Conservation (phyloP, 352 stramenopile species). For the Phytophthora tentaculata region DNA sequence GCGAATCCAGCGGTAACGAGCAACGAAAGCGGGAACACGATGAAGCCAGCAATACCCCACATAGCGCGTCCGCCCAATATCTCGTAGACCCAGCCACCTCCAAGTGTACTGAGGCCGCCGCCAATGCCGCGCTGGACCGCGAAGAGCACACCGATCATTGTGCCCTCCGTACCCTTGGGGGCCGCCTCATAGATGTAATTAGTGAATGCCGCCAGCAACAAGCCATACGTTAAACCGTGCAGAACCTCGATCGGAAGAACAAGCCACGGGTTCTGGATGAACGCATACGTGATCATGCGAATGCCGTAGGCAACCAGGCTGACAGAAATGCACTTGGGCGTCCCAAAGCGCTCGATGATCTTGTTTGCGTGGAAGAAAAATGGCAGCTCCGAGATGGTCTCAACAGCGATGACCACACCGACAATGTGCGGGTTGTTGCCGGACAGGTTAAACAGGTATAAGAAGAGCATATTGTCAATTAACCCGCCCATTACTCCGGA, state of each 20-base stretch:
- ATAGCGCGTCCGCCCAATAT: slow-evolving; percentile 39
- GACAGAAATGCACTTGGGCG: slow-evolving; percentile 39
- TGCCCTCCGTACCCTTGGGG: slow-evolving; percentile 45
- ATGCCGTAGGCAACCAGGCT: slow-evolving; percentile 49
- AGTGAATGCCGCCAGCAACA: slow-evolving; percentile 46
- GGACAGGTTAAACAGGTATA: slow-evolving; percentile 48
- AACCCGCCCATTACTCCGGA: slow-evolving; percentile 42
- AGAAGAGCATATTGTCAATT: slow-evolving; percentile 43
- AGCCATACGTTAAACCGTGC: slow-evolving; percentile 51
- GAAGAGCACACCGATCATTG: slow-evolving; percentile 51
- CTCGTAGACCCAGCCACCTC: slow-evolving; percentile 50
- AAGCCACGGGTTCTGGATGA: slow-evolving; percentile 47
- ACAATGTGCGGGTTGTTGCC: slow-evolving; percentile 45
- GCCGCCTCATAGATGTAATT: slow-evolving; percentile 51
- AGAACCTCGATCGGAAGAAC: slow-evolving; percentile 47
- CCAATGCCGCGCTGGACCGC: slow-evolving; percentile 47
- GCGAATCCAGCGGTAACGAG: slow-evolving; percentile 29
- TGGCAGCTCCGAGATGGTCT: slow-evolving; percentile 52
- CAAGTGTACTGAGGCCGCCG: slow-evolving; percentile 41
- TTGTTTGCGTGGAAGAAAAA: slow-evolving; percentile 60
- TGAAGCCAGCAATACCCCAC: slow-evolving; percentile 45
- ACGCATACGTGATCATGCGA: slow-evolving; percentile 44
- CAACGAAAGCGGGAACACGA: slow-evolving; percentile 42
- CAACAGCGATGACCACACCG: slow-evolving; percentile 42
- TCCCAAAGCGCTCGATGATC: slow-evolving; percentile 48